These are phyloP conservation scores for Phylloporus scabripes DNA, from an alignment of 768 basidiomycete species.

Conservation along the genomic window DNA sequence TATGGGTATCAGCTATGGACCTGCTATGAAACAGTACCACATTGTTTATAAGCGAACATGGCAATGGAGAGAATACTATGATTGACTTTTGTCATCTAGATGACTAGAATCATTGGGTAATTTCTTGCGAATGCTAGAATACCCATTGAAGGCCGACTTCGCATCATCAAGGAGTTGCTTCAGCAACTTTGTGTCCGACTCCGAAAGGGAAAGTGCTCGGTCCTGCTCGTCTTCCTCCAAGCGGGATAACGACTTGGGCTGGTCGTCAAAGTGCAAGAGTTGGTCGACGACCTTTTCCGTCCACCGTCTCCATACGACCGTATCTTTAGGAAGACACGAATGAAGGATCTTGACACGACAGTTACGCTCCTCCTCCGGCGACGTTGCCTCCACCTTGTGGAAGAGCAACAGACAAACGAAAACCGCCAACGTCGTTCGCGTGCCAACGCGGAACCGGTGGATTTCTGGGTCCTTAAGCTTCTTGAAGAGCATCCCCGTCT, in stretches of 20 bases:
- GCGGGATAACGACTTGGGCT: not conserved
- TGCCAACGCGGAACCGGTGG: constrained; percentile 5
- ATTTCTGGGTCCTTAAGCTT: constrained; percentile 1
- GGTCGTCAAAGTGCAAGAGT: not conserved
- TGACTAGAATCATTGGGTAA: constrained; percentile 3
- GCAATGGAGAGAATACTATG: not conserved
- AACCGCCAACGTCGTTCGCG: constrained; percentile 23
- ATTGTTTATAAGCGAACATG: not conserved
- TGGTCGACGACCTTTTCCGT: constrained; percentile 17
- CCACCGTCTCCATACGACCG: constrained; percentile 22
- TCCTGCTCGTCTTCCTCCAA: constrained; percentile 1
- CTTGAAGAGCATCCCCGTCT: constrained; percentile 11
- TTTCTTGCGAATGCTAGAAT: not conserved
- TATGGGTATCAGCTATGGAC: not conserved
- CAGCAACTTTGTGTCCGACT: constrained; percentile 3
- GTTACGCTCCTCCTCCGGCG: not conserved
- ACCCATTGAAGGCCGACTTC: constrained; percentile 11
- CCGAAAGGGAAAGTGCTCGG: not conserved
- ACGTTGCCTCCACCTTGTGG: constrained; percentile 1
- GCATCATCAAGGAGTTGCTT: constrained; percentile 16
- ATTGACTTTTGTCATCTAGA: not conserved
- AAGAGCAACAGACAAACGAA: constrained; percentile 24
- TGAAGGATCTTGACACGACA: constrained; percentile 10
- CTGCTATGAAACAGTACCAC: not conserved
- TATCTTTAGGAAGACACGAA: constrained; percentile 19